Percentiles rank a stretch among this genome's conserved stretches.
These are phyloP conservation scores for Paramyrothecium roridum DNA, from an alignment of 2,329 filamentous ascomycete species.

Conservation along the genomic window DNA sequence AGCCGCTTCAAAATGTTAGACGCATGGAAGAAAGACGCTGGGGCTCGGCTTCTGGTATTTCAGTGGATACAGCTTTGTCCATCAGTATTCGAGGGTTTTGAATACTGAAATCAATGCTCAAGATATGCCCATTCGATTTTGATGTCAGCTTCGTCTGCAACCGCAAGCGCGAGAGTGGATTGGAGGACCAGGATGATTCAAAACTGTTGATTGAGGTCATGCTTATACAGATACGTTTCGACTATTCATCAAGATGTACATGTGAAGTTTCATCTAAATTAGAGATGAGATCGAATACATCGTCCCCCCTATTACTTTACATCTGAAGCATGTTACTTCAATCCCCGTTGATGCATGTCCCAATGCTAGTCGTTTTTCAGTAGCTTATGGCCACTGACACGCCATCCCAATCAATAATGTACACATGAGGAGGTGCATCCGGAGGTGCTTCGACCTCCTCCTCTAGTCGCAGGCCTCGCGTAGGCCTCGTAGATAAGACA, in stretches of 20 bases:
- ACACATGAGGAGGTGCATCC: neutral
- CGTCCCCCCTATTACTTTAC: conserved; percentile 22
- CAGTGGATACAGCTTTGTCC: too few species aligned
- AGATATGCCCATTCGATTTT: neutral
- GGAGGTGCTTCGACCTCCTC: neutral
- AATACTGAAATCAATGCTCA: too few species aligned
- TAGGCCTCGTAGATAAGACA: too few species aligned
- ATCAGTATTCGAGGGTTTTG: too few species aligned
- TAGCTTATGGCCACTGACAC: neutral
- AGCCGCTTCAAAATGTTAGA: too few species aligned
- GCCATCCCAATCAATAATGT: neutral
- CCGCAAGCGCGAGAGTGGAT: too few species aligned
- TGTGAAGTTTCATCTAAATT: conserved; percentile 17
- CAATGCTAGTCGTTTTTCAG: conserved; percentile 15
- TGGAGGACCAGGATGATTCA: too few species aligned
- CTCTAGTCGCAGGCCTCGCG: too few species aligned
- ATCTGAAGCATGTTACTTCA: conserved; percentile 17
- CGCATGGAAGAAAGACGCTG: too few species aligned
- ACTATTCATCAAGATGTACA: conserved; percentile 18
- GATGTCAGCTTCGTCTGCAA: neutral
- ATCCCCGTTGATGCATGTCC: conserved; percentile 12
- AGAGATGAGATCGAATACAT: conserved; percentile 26
- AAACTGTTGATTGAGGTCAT: conserved; percentile 13
- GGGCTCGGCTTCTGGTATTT: too few species aligned
- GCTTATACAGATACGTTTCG: too few species aligned